Evolutionary conservation across 1,284 basidiomycete genomes (phyloP).

Genomic region (Naganishia sp.): DNA sequence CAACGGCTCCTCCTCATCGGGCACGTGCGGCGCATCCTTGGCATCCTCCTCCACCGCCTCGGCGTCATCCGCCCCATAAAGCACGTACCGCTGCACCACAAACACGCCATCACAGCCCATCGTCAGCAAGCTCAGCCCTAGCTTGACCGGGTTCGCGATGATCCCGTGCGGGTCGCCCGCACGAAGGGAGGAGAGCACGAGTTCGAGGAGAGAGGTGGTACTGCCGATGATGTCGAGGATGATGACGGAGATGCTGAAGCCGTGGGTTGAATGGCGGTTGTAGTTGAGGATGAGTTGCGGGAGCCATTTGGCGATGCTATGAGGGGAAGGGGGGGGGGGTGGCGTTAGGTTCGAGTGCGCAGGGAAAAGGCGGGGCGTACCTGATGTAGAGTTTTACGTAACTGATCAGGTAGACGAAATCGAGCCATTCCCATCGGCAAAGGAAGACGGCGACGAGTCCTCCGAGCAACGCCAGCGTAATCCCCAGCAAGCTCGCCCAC

Average conservation of each 20-base stretch:
- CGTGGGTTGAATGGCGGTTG: conserved; percentile 43
- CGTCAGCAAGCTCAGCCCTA: conserved; percentile 46
- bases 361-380: conserved; percentile 14
- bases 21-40: neutral
- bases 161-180: conserved; percentile 49
- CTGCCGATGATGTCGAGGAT: conserved; percentile 49
- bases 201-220: conserved; percentile 49
- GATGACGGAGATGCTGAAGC: conserved; percentile 48
- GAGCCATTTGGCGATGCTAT: conserved; percentile 50
- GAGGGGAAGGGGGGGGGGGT: conserved; percentile 31
- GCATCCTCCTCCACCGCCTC: neutral
- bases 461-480: conserved; percentile 37
- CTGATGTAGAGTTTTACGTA: conserved; percentile 45
- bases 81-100: conserved; percentile 43
- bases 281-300: conserved; percentile 52
- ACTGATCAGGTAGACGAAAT: conserved; percentile 50
- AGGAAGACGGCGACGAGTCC: conserved; percentile 36
- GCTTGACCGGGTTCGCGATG: conserved; percentile 51
- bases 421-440: conserved; percentile 43
- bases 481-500: conserved; percentile 38
- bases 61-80: conserved; percentile 21
- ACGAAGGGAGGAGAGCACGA: conserved; percentile 47
- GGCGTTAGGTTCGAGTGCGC: neutral
- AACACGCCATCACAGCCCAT: conserved; percentile 44
- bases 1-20: conserved; percentile 22